These are phyloP conservation scores for Ustilago curta DNA, from an alignment of 1,284 basidiomycete genomes.

Conservation along the genomic window DNA sequence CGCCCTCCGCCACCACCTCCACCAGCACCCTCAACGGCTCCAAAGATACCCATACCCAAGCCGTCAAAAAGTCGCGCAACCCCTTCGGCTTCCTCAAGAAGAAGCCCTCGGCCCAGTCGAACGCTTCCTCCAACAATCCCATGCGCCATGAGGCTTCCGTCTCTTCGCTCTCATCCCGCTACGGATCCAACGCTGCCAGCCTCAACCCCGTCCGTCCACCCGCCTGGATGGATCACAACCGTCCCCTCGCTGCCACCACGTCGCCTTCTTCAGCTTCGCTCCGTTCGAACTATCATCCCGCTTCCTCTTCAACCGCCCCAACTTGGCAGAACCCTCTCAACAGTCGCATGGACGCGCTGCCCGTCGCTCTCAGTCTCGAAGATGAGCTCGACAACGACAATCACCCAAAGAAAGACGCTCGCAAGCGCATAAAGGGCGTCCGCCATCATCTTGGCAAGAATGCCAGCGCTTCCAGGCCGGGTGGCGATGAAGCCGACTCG, in stretches of 20 bases:
- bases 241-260: slow-evolving; percentile 20
- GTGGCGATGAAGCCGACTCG: slow-evolving; percentile 31
- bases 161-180: slow-evolving; percentile 42
- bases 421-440: slow-evolving; percentile 47
- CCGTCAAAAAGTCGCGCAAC: slow-evolving; percentile 54
- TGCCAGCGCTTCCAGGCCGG: slow-evolving; percentile 11
- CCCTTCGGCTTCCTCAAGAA: slow-evolving; percentile 62
- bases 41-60: slow-evolving; percentile 22
- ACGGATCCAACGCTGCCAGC: slow-evolving; percentile 37
- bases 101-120: slow-evolving; percentile 44
- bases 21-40: slow-evolving; percentile 44
- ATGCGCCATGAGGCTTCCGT: slow-evolving; percentile 35
- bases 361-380: slow-evolving; percentile 41
- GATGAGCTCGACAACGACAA: slow-evolving; percentile 43
- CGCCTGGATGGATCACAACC: slow-evolving; percentile 42
- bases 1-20: slow-evolving; percentile 53
- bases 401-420: slow-evolving; percentile 35
- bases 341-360: slow-evolving; percentile 28
- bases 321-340: slow-evolving; percentile 32
- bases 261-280: slow-evolving; percentile 32
- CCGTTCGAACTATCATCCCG: slow-evolving; percentile 34
- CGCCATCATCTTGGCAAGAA: slow-evolving; percentile 46
- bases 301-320: slow-evolving; percentile 14
- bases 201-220: slow-evolving; percentile 43
- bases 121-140: slow-evolving; percentile 29